These are phyloP conservation scores for Sungouiozyma ichnusensis DNA, from an alignment of 805 yeast species.

Conservation along the genomic window DNA sequence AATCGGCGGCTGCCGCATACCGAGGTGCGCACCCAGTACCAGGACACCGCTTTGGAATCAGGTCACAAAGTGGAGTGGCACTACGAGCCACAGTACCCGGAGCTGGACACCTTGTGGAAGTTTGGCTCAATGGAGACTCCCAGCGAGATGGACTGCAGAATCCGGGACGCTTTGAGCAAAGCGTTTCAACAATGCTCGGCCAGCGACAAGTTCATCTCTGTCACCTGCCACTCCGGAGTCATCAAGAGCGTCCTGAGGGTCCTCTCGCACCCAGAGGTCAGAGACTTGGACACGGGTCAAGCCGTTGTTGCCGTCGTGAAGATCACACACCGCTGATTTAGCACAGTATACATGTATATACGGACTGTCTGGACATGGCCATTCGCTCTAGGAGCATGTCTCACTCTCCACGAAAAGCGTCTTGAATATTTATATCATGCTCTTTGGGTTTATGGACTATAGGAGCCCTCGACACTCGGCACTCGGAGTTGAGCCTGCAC, in stretches of 20 bases:
- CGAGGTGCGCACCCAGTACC: constrained; percentile 11
- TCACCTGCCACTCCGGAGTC: constrained; percentile 55
- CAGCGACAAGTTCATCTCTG: constrained; percentile 30
- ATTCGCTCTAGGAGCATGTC: too few species aligned
- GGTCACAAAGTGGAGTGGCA: constrained; percentile 33
- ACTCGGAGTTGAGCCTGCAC: too few species aligned
- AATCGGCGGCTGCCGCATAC: constrained; percentile 38
- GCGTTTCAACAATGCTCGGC: constrained; percentile 32
- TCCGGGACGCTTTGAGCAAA: constrained; percentile 27
- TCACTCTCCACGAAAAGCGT: background rate
- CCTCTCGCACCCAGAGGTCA: constrained; percentile 43
- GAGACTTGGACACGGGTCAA: constrained; percentile 51
- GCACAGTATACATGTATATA: too few species aligned
- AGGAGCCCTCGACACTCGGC: background rate
- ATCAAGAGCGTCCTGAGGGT: constrained; percentile 43
- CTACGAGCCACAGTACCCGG: constrained; percentile 37
- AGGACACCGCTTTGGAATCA: constrained; percentile 7
- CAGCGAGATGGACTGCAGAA: constrained; percentile 39
- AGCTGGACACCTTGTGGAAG: constrained; percentile 39
- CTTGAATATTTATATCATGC: background rate
- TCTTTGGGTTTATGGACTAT: too few species aligned
- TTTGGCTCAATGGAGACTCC: constrained; percentile 39
- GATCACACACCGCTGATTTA: constrained; percentile 1
- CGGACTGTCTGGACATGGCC: too few species aligned
- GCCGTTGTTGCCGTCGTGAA: constrained; percentile 49